Evolutionary conservation across 208 protist species (phyloP).

Genomic region (Porcisia deanei): DNA sequence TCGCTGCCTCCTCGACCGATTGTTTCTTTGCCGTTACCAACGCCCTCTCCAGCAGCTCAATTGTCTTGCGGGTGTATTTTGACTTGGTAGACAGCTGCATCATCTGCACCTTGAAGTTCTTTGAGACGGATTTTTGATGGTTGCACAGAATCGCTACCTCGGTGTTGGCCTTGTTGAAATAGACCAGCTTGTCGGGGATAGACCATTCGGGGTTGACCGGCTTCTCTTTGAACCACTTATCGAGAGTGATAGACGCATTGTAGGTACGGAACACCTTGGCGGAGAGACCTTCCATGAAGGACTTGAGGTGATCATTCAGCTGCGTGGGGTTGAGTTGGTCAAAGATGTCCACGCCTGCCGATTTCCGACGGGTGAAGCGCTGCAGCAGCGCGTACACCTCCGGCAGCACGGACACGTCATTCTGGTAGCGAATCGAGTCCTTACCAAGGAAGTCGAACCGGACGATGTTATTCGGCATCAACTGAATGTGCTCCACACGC

Average conservation of each 20-base stretch:
- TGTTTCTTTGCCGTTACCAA: constrained; percentile 59
- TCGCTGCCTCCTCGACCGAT: constrained; percentile 67
- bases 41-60: constrained; percentile 83
- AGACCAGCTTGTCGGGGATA: constrained; percentile 90
- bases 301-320: constrained; percentile 98
- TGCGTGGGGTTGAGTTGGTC: constrained; percentile 87
- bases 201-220: constrained; percentile 71
- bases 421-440: constrained; percentile 97
- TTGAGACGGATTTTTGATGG: constrained; percentile 97
- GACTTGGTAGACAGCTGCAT: constrained; percentile 82
- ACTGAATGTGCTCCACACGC: constrained; percentile 96
- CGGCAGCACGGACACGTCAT: constrained; percentile 90
- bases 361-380: constrained; percentile 88
- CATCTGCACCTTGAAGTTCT: constrained; percentile 84
- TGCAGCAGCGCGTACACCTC: constrained; percentile 93
- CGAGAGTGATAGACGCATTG: constrained; percentile 98
- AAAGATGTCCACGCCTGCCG: constrained; percentile 93
- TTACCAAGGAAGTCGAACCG: constrained; percentile 99
- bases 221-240: constrained; percentile 95
- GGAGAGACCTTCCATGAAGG: constrained; percentile 95
- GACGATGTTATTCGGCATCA: constrained; percentile 68
- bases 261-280: constrained; percentile 99
- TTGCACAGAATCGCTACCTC: constrained; percentile 99
- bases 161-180: constrained; percentile 98
- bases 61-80: constrained; percentile 68